Conservation (phyloP, 371 early-diverging fungal species). For the Batrachochytrium dendrobatidis region DNA sequence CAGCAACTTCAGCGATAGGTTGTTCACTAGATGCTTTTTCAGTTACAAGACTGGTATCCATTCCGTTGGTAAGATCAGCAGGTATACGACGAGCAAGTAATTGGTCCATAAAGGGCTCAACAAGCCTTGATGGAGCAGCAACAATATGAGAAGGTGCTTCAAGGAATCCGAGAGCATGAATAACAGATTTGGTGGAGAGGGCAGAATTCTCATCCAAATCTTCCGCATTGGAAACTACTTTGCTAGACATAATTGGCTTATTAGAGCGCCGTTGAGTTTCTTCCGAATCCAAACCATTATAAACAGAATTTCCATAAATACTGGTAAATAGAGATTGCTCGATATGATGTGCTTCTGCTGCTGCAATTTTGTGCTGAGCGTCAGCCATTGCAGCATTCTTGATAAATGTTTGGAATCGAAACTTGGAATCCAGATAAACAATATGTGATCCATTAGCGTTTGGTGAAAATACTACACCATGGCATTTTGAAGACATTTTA, state of each 20-base stretch:
- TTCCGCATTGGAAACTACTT: too few species aligned
- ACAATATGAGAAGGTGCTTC: conserved; percentile 6
- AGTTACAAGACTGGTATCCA: too few species aligned
- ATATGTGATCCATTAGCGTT: conserved; percentile 2
- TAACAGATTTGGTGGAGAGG: neutral
- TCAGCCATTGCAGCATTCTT: neutral
- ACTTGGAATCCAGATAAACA: neutral
- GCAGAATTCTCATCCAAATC: neutral
- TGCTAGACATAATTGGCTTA: too few species aligned
- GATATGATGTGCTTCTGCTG: neutral
- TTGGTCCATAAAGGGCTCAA: conserved; percentile 2
- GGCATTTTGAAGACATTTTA: neutral
- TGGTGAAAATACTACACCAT: neutral
- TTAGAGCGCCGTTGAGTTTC: neutral
- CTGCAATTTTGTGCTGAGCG: neutral
- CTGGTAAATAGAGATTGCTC: conserved; percentile 7
- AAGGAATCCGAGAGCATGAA: neutral
- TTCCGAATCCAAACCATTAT: neutral
- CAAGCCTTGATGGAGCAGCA: conserved; percentile 3
- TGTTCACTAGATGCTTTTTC: too few species aligned
- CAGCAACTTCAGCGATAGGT: neutral
- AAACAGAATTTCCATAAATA: conserved; percentile 3
- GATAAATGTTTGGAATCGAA: neutral
- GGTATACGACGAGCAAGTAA: neutral
- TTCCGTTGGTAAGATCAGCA: too few species aligned